Base-by-base conservation (phyloP, 2,329 filamentous ascomycete genomes). In the Botrytis tulipae region DNA sequence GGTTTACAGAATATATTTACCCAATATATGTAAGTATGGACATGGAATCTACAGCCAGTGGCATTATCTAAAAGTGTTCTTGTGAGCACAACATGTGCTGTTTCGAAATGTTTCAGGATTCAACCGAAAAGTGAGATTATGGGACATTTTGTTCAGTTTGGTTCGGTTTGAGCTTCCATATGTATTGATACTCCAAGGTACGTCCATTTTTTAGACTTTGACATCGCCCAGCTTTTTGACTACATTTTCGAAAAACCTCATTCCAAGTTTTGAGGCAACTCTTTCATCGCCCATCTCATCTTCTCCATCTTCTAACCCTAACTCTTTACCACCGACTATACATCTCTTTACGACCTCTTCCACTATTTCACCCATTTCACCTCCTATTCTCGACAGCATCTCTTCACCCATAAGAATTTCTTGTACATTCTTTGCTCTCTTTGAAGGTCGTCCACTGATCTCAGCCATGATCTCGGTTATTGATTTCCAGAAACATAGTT, bases 401-500 rank as follows among this genome's bases (percentile, higher is more conserved):
- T 79, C 77, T 14, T 80, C 77, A 0, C 74, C 72, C 22, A 85
- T 77, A 20, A 85, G 76, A 0, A 85, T 82, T 12, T 77, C 79
- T 35, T 81, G 79, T 20, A 83, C 81, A 12, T 82, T 74, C n/a
- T 82, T 83, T 8, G 83, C 82, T 73, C 35, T 70, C 29, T 44
- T 73, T 25, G 57, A 59, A 20, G 46, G 9, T 25, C 59, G 32
- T 48, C 60, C n/a, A 40, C 16, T 61, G 66, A 67, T 81, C 16
- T 82, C 82, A 10, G 78, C 79, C 40, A 83, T 80, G 20, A 87
- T 83, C 5, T 70, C 73, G 7, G 87, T 84, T 44, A 88, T 82
- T 0, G 84, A 81, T 62, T 81, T 79, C 86, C 87, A 88, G 74
- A 86, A 84, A n/a, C 85, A 86, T 7, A 89, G 82, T 77, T 89